These are phyloP conservation scores for Xerocomus brunneocitrinus DNA, from an alignment of 768 basidiomycete genomes.

Conservation along the genomic window DNA sequence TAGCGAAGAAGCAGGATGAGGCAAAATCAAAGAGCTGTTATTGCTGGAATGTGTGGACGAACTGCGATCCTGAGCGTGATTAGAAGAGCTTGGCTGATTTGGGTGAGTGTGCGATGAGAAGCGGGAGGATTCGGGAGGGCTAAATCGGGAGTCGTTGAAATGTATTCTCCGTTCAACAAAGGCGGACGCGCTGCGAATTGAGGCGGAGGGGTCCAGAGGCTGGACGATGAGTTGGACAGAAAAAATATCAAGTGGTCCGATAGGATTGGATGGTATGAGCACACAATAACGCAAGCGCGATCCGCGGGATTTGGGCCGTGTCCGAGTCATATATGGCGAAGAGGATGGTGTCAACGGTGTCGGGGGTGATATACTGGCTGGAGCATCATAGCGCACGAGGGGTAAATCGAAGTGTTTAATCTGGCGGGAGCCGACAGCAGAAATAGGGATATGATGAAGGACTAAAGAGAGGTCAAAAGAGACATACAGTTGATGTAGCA, in stretches of 20 bases:
- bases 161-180: slow-evolving; percentile 70
- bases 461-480: slow-evolving; percentile 40
- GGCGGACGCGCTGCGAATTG: slow-evolving; percentile 59
- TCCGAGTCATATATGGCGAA: slow-evolving; percentile 36
- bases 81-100: slow-evolving; percentile 27
- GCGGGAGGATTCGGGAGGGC: slow-evolving; percentile 21
- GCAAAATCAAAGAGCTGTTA: slow-evolving; percentile 18
- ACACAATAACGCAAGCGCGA: slow-evolving; percentile 59
- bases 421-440: slow-evolving; percentile 64
- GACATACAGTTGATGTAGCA: not conserved
- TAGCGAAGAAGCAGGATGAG: slow-evolving; percentile 12
- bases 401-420: slow-evolving; percentile 67
- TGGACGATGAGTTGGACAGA: slow-evolving; percentile 59
- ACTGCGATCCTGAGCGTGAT: slow-evolving; percentile 20
- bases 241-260: slow-evolving; percentile 71
- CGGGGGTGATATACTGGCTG: slow-evolving; percentile 35
- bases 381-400: slow-evolving; percentile 66
- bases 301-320: slow-evolving; percentile 52
- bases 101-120: slow-evolving; percentile 15
- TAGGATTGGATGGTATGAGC: slow-evolving; percentile 48
- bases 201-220: slow-evolving; percentile 52
- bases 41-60: slow-evolving; percentile 6
- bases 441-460: slow-evolving; percentile 60
- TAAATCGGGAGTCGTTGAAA: slow-evolving; percentile 40
- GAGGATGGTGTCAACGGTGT: slow-evolving; percentile 34